Conservation (phyloP, 2,329 filamentous ascomycete species). For the Byssochlamys sp. region DNA sequence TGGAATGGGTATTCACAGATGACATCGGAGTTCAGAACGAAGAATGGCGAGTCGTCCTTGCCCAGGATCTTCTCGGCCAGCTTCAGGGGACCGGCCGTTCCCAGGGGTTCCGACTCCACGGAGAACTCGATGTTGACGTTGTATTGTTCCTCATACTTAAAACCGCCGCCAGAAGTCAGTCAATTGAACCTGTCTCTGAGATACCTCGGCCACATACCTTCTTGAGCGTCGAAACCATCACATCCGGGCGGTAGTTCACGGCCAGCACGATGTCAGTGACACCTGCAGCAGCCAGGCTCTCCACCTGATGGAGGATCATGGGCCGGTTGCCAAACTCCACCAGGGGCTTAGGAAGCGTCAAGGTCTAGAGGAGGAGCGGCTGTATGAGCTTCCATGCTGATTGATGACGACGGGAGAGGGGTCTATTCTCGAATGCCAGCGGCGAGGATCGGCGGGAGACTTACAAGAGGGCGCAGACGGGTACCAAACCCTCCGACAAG, state of each 20-base stretch:
- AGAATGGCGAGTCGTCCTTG: constrained; percentile 92
- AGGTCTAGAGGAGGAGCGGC: constrained; percentile 52
- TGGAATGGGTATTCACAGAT: constrained; percentile 97
- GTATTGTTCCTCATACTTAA: constrained; percentile 77
- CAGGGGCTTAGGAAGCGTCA: constrained; percentile 92
- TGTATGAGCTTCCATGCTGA: constrained; percentile 6
- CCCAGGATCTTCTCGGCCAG: constrained; percentile 82
- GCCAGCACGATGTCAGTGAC: constrained; percentile 96
- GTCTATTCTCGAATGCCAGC: neutral
- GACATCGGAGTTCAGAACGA: constrained; percentile 95
- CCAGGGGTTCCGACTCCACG: constrained; percentile 87
- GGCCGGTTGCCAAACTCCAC: constrained; percentile 98
- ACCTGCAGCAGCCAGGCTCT: constrained; percentile 82
- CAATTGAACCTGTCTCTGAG: neutral
- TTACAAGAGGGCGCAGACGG: constrained; percentile 87
- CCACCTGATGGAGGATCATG: constrained; percentile 98
- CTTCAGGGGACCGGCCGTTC: constrained; percentile 90
- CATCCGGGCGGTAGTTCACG: constrained; percentile 96
- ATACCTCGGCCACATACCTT: constrained; percentile 52
- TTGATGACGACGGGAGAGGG: neutral
- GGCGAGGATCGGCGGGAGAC: constrained; percentile 27
- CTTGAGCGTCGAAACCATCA: constrained; percentile 88
- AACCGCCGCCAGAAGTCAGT: neutral
- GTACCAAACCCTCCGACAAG: constrained; percentile 98
- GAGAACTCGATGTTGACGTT: constrained; percentile 95